phyloP scores from a whole-genome alignment of 1,139 yeast genomes.

The Pichia sp. region DNA sequence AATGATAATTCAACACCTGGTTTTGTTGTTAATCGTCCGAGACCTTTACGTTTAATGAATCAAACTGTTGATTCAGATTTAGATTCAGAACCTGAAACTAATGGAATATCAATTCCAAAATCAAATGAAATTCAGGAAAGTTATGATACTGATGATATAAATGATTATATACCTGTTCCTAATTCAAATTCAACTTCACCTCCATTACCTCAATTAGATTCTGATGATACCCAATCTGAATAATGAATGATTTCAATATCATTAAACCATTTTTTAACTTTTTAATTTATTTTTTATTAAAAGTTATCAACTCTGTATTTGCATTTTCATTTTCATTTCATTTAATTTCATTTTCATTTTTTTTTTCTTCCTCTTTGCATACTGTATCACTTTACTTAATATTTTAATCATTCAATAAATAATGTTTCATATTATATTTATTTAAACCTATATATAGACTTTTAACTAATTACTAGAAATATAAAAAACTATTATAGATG shows the following conservation, averaged over 20 bases:
- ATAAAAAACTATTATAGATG: too few species aligned
- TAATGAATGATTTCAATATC: background rate
- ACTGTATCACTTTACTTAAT: too few species aligned
- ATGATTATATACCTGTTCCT: slow-evolving; percentile 7
- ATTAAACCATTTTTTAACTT: too few species aligned
- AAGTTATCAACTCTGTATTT: too few species aligned
- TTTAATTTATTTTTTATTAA: too few species aligned
- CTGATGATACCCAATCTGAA: background rate
- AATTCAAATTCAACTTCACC: slow-evolving; percentile 5
- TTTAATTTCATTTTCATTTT: too few species aligned
- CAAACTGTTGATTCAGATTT: background rate
- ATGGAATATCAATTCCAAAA: slow-evolving; percentile 1
- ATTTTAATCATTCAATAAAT: too few species aligned
- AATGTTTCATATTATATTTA: too few species aligned
- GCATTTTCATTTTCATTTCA: too few species aligned
- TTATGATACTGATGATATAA: slow-evolving; percentile 9
- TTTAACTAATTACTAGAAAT: too few species aligned
- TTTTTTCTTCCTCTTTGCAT: too few species aligned
- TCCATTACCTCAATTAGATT: slow-evolving; percentile 2
- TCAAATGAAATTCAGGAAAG: background rate
- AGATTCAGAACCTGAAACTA: slow-evolving; percentile 1
- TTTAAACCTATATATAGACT: too few species aligned
- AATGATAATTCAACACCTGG: slow-evolving; percentile 16
- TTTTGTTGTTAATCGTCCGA: slow-evolving; percentile 26
- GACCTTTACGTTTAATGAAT: slow-evolving; percentile 14